Evolutionary conservation across 2,329 filamentous ascomycete species (phyloP).

Genomic region (Sclerotinia subarctica): DNA sequence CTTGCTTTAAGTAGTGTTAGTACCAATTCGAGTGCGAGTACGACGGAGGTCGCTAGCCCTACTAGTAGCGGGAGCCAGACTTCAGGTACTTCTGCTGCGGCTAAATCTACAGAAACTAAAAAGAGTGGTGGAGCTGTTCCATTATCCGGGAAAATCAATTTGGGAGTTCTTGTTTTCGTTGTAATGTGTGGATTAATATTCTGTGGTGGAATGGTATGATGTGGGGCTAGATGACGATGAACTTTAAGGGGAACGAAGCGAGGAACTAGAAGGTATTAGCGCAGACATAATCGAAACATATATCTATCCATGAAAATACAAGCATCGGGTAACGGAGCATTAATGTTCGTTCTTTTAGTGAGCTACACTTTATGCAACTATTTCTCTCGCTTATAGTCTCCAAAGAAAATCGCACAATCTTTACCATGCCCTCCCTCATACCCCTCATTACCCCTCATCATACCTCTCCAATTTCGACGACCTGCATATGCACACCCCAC

Average conservation of each 20-base stretch:
- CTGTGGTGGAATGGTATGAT: neutral
- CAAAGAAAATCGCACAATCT: neutral
- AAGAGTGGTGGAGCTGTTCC: neutral
- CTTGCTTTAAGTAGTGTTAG: constrained; percentile 21
- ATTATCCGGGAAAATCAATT: neutral
- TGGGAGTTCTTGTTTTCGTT: neutral
- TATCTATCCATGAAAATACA: neutral
- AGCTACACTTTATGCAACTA: neutral
- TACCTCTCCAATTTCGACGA: neutral
- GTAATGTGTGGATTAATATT: neutral
- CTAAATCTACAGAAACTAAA: neutral
- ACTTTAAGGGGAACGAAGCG: neutral
- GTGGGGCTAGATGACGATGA: neutral
- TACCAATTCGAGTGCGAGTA: constrained; percentile 14
- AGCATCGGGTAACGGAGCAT: neutral
- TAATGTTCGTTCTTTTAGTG: neutral
- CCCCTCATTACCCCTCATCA: neutral
- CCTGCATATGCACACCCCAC: neutral
- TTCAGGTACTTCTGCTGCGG: neutral
- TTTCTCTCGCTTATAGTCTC: neutral
- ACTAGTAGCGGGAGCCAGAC: neutral
- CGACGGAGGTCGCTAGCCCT: neutral
- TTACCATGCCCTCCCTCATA: neutral
- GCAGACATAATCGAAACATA: neutral
- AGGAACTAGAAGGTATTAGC: neutral